Evolutionary conservation across 371 early-diverging fungal genomes (phyloP), one percentile per base, ranked within the genome.

Genomic region (Umbelopsis sp.): DNA sequence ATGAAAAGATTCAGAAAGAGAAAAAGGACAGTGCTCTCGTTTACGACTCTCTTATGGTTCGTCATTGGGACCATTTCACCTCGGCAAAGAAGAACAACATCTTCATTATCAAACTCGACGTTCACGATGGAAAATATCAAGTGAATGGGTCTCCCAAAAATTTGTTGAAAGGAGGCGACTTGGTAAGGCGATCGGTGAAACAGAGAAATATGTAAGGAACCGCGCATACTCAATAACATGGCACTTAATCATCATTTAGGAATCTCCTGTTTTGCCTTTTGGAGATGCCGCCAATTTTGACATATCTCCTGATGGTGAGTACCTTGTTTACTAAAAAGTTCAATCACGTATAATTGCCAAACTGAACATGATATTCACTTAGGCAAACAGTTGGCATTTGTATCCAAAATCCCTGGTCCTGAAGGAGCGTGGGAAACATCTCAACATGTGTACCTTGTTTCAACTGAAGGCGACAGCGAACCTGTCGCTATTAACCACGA

Each of bases 391-490:
- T 32, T 93, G 12, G 92, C 91, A 22, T 95, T 94, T 78, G 76
- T 87, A 1, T 78, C 93, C 68, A 93, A 93, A 74, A 80, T 81
- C 41, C 84, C 81, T 11, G 83, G 83, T 9, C 72, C 68, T 7
- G 86, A 89, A 63, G 87, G 88, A 32, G 93, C 94, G 9, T 95
- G 94, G 94, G 80, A 85, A 69, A 94, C 94, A 32, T 86, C 92
- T 18, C 82, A 85, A 44, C 85, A 88, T 68, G 83, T 95, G 52
- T 93, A 90, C 72, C 67, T 86, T 50, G 89, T 92, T 2, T 76
- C 84, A 14, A 82, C 86, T n/a, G 68, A 74, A 22, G 90, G 88
- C 2, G 37, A 73, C 16, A 67, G 53, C 3, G 63, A 50, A 1
- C 86, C 89, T 32, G 72, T 72, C n/a, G 74, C 79, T 29, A 71